Conservation (phyloP, 1,284 basidiomycete genomes). For the Pisolithus thermaeus region DNA sequence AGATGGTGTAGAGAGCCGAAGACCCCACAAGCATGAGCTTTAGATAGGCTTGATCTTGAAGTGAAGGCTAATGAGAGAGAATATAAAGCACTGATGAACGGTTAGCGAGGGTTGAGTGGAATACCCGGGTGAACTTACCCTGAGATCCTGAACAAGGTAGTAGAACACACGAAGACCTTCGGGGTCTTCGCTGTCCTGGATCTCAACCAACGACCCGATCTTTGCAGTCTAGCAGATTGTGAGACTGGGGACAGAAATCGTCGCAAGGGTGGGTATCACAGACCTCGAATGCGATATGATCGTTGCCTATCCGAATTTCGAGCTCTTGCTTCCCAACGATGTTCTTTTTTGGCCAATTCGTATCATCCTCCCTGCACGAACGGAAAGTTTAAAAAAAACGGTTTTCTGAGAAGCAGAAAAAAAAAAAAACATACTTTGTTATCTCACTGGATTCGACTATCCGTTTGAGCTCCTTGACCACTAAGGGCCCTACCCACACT, state of each 20-base stretch:
- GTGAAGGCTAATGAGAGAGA: constrained; percentile 95
- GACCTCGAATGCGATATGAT: constrained; percentile 97
- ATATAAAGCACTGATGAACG: constrained; percentile 87
- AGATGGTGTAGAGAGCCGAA: constrained; percentile 1
- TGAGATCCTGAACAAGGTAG: constrained; percentile 96
- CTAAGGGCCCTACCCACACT: constrained; percentile 94
- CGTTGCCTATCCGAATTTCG: constrained; percentile 89
- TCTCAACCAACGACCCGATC: constrained; percentile 94
- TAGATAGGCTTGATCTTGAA: constrained; percentile 99
- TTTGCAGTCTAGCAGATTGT: constrained; percentile 76
- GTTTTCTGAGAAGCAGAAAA: not conserved
- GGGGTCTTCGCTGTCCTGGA: constrained; percentile 95
- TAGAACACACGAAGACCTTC: constrained; percentile 99
- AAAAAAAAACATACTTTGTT: constrained; percentile 59
- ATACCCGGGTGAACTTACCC: constrained; percentile 45
- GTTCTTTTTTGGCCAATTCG: constrained; percentile 98
- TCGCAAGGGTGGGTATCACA: constrained; percentile 20
- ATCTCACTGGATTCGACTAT: constrained; percentile 96
- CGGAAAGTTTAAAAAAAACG: too few relatives aligned
- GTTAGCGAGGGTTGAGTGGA: not conserved
- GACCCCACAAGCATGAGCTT: constrained; percentile 7
- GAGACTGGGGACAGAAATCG: not conserved
- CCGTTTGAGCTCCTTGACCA: constrained; percentile 90
- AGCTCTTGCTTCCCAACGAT: constrained; percentile 97
- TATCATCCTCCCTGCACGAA: constrained; percentile 83